Conservation (phyloP, 2,329 filamentous ascomycete species). For the Huntiella savannae region DNA sequence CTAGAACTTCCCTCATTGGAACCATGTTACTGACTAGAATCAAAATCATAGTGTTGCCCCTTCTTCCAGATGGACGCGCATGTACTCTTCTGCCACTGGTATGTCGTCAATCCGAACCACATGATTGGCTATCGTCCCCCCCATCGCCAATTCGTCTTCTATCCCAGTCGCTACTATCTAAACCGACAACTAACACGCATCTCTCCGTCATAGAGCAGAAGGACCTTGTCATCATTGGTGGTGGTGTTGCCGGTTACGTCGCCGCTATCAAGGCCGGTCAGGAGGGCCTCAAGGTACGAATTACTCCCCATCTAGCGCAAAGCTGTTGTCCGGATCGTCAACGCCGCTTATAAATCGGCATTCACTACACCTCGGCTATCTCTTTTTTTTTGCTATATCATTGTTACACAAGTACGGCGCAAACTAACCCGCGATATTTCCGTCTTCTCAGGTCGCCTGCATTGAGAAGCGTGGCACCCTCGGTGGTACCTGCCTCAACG, state of each 20-base stretch:
- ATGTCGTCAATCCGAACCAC: slow-evolving; percentile 13
- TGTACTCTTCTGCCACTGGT: slow-evolving; percentile 40
- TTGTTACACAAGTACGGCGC: too few relatives aligned
- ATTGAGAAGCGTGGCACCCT: slow-evolving; percentile 95
- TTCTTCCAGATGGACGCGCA: slow-evolving; percentile 32
- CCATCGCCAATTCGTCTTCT: neutral
- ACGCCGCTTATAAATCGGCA: neutral
- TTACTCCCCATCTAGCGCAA: neutral
- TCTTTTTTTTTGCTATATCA: too few relatives aligned
- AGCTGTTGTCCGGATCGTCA: too few relatives aligned
- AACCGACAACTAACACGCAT: slow-evolving; percentile 20
- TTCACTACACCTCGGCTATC: neutral
- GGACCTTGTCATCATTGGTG: slow-evolving; percentile 92
- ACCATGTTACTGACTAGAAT: neutral
- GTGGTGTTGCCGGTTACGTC: slow-evolving; percentile 95
- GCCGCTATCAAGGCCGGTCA: slow-evolving; percentile 98
- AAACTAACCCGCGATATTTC: neutral
- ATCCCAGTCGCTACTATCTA: neutral
- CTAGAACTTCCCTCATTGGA: neutral
- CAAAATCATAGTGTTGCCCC: neutral
- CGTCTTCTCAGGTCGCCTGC: slow-evolving; percentile 54
- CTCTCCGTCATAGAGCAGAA: slow-evolving; percentile 51
- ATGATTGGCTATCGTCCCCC: neutral
- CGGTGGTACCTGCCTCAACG: slow-evolving; percentile 94
- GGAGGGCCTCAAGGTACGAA: slow-evolving; percentile 73